phyloP scores from a whole-genome alignment of 768 basidiomycete genomes.

The Lactarius deliciosus region DNA sequence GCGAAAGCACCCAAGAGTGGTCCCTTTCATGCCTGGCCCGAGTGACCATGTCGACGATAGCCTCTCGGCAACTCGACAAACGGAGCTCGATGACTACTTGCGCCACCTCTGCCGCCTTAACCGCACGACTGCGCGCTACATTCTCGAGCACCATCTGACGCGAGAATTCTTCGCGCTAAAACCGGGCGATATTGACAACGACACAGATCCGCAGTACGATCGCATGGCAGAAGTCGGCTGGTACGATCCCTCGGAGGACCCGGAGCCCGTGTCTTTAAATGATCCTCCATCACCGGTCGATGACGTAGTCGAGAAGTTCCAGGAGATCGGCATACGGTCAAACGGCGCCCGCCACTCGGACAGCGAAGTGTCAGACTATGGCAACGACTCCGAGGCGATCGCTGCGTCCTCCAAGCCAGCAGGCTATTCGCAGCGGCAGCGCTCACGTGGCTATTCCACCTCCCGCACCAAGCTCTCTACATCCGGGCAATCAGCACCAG shows the following conservation, averaged over 20 bases:
- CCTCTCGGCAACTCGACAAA: constrained; percentile 75
- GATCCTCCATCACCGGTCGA: constrained; percentile 40
- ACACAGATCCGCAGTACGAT: constrained; percentile 56
- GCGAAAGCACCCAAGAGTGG: constrained; percentile 62
- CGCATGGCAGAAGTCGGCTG: constrained; percentile 54
- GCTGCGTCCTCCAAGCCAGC: background rate
- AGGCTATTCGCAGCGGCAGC: constrained; percentile 26
- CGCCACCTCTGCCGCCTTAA: constrained; percentile 74
- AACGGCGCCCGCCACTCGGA: constrained; percentile 48
- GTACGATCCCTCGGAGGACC: constrained; percentile 33
- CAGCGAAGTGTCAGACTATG: constrained; percentile 63
- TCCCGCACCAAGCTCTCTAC: constrained; percentile 18
- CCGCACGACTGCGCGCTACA: constrained; percentile 64
- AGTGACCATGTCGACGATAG: constrained; percentile 78
- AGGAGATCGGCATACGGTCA: constrained; percentile 40
- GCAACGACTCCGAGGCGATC: constrained; percentile 32
- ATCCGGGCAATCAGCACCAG: constrained; percentile 16
- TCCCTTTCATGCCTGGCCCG: constrained; percentile 98
- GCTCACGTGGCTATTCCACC: constrained; percentile 31
- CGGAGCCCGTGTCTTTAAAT: constrained; percentile 33
- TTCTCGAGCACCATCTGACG: constrained; percentile 78
- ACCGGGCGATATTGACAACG: constrained; percentile 80
- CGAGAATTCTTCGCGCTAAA: constrained; percentile 81
- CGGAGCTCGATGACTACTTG: constrained; percentile 88
- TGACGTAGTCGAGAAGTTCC: constrained; percentile 35